Evolutionary conservation across 1,284 basidiomycete species (phyloP).

Genomic region (Flammula alnicola): DNA sequence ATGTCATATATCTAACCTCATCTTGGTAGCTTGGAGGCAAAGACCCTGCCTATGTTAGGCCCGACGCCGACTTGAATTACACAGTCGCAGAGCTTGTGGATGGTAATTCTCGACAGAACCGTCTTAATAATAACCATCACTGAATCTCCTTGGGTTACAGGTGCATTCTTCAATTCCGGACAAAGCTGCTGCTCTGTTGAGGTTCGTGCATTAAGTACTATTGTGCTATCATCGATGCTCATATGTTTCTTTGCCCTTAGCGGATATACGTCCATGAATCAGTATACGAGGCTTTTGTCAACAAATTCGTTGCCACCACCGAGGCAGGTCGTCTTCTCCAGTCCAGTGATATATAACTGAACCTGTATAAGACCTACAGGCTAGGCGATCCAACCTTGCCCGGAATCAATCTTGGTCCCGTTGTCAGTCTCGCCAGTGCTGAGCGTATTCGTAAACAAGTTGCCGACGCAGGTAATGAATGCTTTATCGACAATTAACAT

Average conservation of each 20-base stretch:
- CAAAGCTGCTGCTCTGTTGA: constrained; percentile 91
- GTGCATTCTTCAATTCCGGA: constrained; percentile 94
- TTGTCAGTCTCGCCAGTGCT: constrained; percentile 87
- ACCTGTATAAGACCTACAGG: constrained; percentile 60
- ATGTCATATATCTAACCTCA: neutral
- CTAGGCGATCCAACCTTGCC: constrained; percentile 84
- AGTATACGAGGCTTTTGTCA: constrained; percentile 82
- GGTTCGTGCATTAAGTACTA: constrained; percentile 42
- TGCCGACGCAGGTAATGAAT: constrained; percentile 67
- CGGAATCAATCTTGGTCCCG: constrained; percentile 86
- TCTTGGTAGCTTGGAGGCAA: constrained; percentile 86
- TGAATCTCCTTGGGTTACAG: too few species aligned
- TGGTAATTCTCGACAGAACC: constrained; percentile 48
- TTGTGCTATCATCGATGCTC: neutral
- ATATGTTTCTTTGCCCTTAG: too few species aligned
- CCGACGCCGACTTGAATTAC: constrained; percentile 85
- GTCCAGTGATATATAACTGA: neutral
- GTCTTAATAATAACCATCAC: neutral
- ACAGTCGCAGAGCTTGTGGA: constrained; percentile 89
- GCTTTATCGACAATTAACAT: neutral
- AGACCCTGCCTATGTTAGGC: constrained; percentile 92
- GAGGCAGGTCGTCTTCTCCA: constrained; percentile 51
- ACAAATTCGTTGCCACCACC: constrained; percentile 73
- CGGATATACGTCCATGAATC: constrained; percentile 92
- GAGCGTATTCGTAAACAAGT: constrained; percentile 86